Conservation (phyloP, 176 grass and related monocot genomes). For the Aegilops sharonensis region DNA sequence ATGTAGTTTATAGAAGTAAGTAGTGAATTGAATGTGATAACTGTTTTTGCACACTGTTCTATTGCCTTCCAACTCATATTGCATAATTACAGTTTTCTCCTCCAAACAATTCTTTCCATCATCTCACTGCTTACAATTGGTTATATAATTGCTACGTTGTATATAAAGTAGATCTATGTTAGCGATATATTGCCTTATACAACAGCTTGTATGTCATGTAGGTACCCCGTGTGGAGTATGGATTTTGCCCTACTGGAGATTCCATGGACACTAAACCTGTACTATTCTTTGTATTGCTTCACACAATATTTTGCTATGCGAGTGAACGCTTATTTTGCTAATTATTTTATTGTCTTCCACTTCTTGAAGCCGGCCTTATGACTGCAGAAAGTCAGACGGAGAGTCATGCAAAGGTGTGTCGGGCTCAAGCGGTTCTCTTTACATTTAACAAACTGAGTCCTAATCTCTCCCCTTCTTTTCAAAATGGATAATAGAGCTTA, state of each 20-base stretch:
- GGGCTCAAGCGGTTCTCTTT: background rate
- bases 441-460: background rate
- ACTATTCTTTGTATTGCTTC: background rate
- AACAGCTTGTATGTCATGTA: background rate
- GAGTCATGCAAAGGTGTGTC: background rate
- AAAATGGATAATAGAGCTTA: background rate
- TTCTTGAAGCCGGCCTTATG: background rate
- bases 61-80: background rate
- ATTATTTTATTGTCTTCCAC: background rate
- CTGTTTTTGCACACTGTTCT: background rate
- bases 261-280: background rate
- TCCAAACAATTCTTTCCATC: background rate
- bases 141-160: background rate
- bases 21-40: background rate
- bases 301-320: background rate
- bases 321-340: background rate
- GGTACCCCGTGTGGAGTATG: conserved; percentile 1
- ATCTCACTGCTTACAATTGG: background rate
- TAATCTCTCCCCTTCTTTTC: background rate
- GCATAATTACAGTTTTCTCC: background rate
- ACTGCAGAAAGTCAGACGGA: background rate
- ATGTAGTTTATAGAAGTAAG: background rate
- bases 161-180: background rate
- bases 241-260: background rate
- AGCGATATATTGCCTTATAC: background rate